A percentile compares a stretch with the other conserved stretches of the same genome.
Evolutionary conservation across 352 stramenopile species (phyloP).

Genomic region (Lagenidium sp.): DNA sequence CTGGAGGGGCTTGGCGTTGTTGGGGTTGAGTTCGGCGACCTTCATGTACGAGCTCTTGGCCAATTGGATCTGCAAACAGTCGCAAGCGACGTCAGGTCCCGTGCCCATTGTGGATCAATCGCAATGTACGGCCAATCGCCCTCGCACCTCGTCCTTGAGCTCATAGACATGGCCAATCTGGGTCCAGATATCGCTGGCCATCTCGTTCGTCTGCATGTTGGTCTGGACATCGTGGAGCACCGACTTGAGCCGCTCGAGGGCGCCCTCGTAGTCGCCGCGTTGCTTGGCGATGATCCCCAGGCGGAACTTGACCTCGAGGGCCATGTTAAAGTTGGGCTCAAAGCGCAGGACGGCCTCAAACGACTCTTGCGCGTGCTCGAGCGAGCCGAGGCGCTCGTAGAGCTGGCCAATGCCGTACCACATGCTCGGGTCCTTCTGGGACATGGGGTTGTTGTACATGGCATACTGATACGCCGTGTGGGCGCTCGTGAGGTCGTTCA

Average conservation of each 20-base stretch:
- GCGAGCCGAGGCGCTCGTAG: slow-evolving; percentile 74
- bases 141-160: slow-evolving; percentile 58
- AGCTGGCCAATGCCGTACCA: slow-evolving; percentile 85
- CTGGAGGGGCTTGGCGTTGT: slow-evolving; percentile 76
- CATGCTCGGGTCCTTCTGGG: slow-evolving; percentile 81
- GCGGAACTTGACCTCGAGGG: slow-evolving; percentile 80
- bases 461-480: slow-evolving; percentile 85
- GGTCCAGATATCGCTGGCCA: slow-evolving; percentile 83
- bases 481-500: slow-evolving; percentile 83
- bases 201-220: slow-evolving; percentile 76
- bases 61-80: slow-evolving; percentile 37
- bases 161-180: slow-evolving; percentile 85
- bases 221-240: slow-evolving; percentile 73
- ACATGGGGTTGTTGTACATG: slow-evolving; percentile 87
- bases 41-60: slow-evolving; percentile 84
- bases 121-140: too few relatives aligned
- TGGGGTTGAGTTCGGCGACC: slow-evolving; percentile 75
- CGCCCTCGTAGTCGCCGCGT: slow-evolving; percentile 68
- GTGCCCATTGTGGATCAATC: too few relatives aligned
- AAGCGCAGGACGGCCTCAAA: slow-evolving; percentile 81
- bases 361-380: slow-evolving; percentile 80
- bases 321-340: slow-evolving; percentile 85
- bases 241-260: slow-evolving; percentile 75
- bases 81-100: too few relatives aligned
- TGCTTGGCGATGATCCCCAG: slow-evolving; percentile 83